phyloP scores from a whole-genome alignment of 371 early-diverging fungal genomes.

The Scutellospora calospora region DNA sequence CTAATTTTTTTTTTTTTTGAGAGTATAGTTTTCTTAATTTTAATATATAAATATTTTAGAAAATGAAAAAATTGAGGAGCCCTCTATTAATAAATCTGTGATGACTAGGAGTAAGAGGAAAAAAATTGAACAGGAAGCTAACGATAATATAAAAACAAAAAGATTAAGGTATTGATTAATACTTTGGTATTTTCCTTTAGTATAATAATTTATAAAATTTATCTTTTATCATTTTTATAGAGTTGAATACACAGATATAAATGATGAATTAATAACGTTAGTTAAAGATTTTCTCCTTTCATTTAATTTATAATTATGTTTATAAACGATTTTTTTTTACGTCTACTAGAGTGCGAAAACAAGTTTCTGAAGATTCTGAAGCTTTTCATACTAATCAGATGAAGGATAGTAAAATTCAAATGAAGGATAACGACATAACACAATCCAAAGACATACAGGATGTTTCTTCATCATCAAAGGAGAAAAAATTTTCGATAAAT shows the following conservation, averaged over 20 bases:
- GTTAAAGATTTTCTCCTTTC: background rate
- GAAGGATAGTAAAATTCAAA: constrained; percentile 14
- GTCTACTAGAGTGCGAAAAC: constrained; percentile 45
- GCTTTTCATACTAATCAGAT: constrained; percentile 46
- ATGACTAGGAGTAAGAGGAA: constrained; percentile 21
- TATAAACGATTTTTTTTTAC: background rate
- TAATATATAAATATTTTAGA: background rate
- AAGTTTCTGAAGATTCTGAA: constrained; percentile 53
- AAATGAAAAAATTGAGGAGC: background rate
- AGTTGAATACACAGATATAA: too few relatives aligned
- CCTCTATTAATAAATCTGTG: background rate
- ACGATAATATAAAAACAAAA: background rate
- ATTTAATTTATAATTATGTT: background rate
- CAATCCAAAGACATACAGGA: background rate
- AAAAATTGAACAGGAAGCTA: background rate
- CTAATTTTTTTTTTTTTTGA: background rate
- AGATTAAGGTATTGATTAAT: background rate
- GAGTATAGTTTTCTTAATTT: background rate
- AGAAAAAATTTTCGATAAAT: background rate
- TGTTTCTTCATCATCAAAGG: background rate
- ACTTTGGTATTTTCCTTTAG: background rate
- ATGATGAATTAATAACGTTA: background rate
- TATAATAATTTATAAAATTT: background rate
- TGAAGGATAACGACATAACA: background rate
- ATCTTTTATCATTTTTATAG: background rate